These are phyloP conservation scores for Colletotrichum gigasporum DNA, from an alignment of 2,329 filamentous ascomycete genomes.

Conservation along the genomic window DNA sequence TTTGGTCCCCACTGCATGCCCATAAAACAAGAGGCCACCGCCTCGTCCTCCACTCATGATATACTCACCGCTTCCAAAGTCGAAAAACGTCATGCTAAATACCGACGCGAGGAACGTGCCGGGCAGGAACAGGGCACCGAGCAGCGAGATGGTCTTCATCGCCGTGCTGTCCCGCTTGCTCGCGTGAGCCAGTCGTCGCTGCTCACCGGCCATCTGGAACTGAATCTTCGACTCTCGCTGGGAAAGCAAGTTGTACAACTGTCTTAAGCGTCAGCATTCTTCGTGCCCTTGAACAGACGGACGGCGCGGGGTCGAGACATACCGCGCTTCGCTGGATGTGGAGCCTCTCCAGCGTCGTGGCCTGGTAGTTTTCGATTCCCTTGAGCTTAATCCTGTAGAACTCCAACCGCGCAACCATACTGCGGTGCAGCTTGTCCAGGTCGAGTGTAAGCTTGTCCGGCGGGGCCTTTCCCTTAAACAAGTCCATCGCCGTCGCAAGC, in stretches of 20 bases:
- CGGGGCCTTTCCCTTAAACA: slow-evolving; percentile 45
- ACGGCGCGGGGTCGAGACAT: slow-evolving; percentile 38
- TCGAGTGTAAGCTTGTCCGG: slow-evolving; percentile 40
- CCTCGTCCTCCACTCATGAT: background rate
- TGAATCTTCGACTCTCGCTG: slow-evolving; percentile 72
- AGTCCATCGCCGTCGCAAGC: slow-evolving; percentile 57
- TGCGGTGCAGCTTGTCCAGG: slow-evolving; percentile 58
- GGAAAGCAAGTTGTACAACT: slow-evolving; percentile 74
- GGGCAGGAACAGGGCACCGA: slow-evolving; percentile 71
- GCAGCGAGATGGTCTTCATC: slow-evolving; percentile 72
- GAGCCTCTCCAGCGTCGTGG: slow-evolving; percentile 68
- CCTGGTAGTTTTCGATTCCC: slow-evolving; percentile 70
- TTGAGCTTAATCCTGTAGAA: slow-evolving; percentile 70
- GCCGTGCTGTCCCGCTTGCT: slow-evolving; percentile 70
- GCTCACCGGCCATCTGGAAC: slow-evolving; percentile 69
- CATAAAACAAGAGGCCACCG: no score
- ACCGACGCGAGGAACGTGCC: slow-evolving; percentile 71
- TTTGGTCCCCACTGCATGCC: no score
- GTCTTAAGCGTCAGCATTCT: background rate
- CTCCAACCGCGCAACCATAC: slow-evolving; percentile 63
- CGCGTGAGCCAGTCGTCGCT: slow-evolving; percentile 66
- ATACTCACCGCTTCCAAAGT: slow-evolving; percentile 60
- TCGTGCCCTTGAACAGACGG: background rate
- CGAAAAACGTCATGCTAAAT: slow-evolving; percentile 74
- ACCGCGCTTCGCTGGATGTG: slow-evolving; percentile 71